Evolutionary conservation across 371 early-diverging fungal species (phyloP).

Genomic region (Choanephora cucurbitarum): DNA sequence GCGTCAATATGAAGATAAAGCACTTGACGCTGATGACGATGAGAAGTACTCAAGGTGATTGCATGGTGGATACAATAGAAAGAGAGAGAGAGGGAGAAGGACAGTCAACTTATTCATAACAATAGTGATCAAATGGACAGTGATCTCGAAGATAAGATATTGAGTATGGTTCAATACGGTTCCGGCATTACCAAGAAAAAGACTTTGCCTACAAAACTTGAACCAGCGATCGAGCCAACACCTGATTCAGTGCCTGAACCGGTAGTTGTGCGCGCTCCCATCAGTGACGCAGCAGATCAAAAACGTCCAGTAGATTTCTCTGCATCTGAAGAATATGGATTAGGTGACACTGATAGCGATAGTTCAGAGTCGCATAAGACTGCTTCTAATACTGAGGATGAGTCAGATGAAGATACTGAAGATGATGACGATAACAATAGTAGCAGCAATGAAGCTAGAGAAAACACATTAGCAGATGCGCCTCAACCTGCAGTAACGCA

Average conservation of each 20-base stretch:
- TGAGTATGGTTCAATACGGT: constrained; percentile 25
- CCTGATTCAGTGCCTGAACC: neutral
- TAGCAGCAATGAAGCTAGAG: neutral
- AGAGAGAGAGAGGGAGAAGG: neutral
- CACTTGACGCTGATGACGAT: constrained; percentile 8
- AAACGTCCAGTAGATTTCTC: constrained; percentile 6
- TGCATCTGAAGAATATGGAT: neutral
- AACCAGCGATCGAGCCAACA: neutral
- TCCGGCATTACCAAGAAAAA: constrained; percentile 10
- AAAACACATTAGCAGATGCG: neutral
- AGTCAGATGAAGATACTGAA: neutral
- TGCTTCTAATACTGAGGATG: constrained; percentile 1
- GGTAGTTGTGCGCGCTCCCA: constrained; percentile 9
- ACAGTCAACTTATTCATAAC: neutral
- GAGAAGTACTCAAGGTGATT: constrained; percentile 16
- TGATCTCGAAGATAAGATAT: constrained; percentile 28
- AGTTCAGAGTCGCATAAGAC: neutral
- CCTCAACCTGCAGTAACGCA: constrained; percentile 11
- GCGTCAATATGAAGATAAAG: constrained; percentile 22
- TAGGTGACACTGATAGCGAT: constrained; percentile 1
- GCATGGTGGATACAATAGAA: constrained; percentile 12
- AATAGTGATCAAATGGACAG: constrained; percentile 31
- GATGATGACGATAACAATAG: neutral
- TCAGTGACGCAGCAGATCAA: neutral
- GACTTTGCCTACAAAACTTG: neutral